Base-by-base conservation (phyloP, 768 basidiomycete genomes). In the Termitomyces sp. region DNA sequence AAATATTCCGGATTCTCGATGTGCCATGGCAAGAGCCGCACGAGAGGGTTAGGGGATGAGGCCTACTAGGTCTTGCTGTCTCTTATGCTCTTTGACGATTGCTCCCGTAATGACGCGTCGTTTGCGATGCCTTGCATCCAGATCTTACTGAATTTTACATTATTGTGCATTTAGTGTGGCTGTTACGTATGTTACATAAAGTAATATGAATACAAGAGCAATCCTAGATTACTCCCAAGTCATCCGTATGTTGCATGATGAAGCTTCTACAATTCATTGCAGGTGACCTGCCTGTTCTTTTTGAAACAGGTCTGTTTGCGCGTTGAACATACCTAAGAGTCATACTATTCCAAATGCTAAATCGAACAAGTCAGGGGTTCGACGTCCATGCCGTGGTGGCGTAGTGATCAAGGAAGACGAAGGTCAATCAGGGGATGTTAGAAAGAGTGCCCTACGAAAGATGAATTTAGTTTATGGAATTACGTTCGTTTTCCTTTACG, bases 21-120 rank as follows among this genome's bases (percentile, higher is more conserved):
- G 86, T 93, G 4, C 90, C 90, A 2, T 93, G 88, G 89, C 85
- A 90, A 65, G 84, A 88, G 58, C 89, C 91, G 1, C 85, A 86
- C 66, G 83, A 92, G 64, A 82, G 91, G 23, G 78, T 87, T 23
- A 65, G 79, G 54, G 76, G 74, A 14, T 79, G 60, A 63, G 19
- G 19, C 21, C 11, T 51, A 3, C 19, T 21, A 1, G 5, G 6
- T 25, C n/a, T n/a, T n/a, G n/a, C n/a, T n/a, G 14, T 25, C 12
- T 21, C 9, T n/a, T 6, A 21, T 44, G 4, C 11, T 10, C 17
- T 44, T 27, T 11, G 25, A 44, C 11, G 14, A 12, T 2, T 44
- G 6, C 7, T 45, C 23, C 44, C 23, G 8, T 23, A 23, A 44
- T 2, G 27, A 14, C 10, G 21, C 9, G 23, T 45, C 21, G 11